Conservation (phyloP, 2,329 filamentous ascomycete species). For the Calonectria pseudoturangicola region DNA sequence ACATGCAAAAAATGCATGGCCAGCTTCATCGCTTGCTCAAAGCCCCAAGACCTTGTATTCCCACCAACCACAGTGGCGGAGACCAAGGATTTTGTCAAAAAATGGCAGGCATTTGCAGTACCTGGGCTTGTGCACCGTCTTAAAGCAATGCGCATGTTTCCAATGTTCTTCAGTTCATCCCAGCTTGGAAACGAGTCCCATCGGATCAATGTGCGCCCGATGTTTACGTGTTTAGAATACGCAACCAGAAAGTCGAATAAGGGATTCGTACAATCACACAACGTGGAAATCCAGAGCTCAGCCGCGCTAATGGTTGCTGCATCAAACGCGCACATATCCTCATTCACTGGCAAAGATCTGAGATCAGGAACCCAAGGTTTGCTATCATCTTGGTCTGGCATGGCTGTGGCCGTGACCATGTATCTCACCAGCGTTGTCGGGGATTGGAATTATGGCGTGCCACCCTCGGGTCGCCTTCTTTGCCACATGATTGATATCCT, state of each 20-base stretch:
- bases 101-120: not conserved
- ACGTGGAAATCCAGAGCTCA: not conserved
- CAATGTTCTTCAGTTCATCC: constrained; percentile 1
- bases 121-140: not conserved
- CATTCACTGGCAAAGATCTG: not conserved
- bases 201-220: constrained; percentile 6
- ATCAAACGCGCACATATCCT: not conserved
- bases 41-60: not conserved
- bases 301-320: not conserved
- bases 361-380: not conserved
- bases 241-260: not conserved
- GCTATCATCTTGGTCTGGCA: not conserved
- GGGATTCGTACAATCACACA: not conserved
- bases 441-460: not conserved
- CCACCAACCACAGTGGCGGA: not conserved
- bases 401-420: not conserved
- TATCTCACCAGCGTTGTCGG: not conserved
- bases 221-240: not conserved
- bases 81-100: not conserved
- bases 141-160: constrained; percentile 12
- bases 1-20: not conserved
- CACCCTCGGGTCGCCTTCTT: not conserved
- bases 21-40: not conserved
- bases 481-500: constrained; percentile 8
- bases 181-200: constrained; percentile 1